Evolutionary conservation across 129 eudicot genomes (phyloP).

Genomic region (Ambrosia trifida): DNA sequence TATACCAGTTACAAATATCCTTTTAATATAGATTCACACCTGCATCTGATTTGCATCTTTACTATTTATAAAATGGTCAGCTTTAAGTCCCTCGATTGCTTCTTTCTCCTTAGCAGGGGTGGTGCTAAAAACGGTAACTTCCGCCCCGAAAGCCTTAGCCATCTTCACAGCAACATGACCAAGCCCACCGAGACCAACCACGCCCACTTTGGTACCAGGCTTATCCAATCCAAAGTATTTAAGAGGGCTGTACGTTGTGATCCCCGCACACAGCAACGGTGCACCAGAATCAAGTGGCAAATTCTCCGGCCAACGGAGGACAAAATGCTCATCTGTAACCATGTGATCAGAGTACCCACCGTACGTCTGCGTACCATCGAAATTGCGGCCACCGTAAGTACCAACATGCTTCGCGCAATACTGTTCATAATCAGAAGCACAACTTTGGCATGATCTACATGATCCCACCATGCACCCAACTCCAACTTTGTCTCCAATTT

Average conservation of each 20-base stretch:
- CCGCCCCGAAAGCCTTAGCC: conserved; percentile 59
- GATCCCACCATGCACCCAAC: conserved; percentile 79
- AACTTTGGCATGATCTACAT: conserved; percentile 50
- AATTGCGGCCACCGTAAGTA: conserved; percentile 28
- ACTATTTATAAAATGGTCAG: conserved; percentile 48
- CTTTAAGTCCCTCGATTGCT: conserved; percentile 48
- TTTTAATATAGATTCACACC: conserved; percentile 7
- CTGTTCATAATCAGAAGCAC: conserved; percentile 46
- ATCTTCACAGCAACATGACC: conserved; percentile 65
- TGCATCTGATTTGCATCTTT: conserved; percentile 39
- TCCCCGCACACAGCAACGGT: conserved; percentile 64
- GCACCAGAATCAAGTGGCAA: conserved; percentile 58
- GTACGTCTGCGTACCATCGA: conserved; percentile 54
- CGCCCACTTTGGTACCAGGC: conserved; percentile 55
- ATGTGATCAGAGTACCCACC: conserved; percentile 70
- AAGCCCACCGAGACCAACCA: conserved; percentile 68
- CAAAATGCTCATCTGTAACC: conserved; percentile 55
- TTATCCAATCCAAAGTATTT: conserved; percentile 48
- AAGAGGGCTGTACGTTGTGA: conserved; percentile 56
- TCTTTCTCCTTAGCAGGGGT: conserved; percentile 44
- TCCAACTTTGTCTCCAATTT: conserved; percentile 76
- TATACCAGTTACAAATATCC: too few relatives aligned
- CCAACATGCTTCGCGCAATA: conserved; percentile 49
- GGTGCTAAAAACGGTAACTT: conserved; percentile 64
- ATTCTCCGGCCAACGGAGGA: conserved; percentile 53